Percentiles rank a stretch among this genome's conserved stretches.
These are phyloP conservation scores for Mycena rosella DNA, from an alignment of 768 basidiomycete species.

Conservation along the genomic window DNA sequence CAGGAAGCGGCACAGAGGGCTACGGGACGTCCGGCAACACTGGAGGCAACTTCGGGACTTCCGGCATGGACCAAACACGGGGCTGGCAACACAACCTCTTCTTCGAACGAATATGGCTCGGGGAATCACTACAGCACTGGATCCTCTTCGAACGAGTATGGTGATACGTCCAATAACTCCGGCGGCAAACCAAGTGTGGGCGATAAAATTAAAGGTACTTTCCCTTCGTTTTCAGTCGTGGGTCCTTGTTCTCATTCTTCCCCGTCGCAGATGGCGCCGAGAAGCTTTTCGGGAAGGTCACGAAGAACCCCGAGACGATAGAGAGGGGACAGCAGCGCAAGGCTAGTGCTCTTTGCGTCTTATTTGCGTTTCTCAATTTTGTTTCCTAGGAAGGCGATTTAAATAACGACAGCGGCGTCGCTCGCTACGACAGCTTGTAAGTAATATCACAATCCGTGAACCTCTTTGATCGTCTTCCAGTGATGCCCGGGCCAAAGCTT, in stretches of 20 bases:
- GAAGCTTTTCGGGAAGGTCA: constrained; percentile 18
- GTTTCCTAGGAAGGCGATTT: constrained; percentile 18
- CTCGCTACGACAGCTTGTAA: constrained; percentile 23
- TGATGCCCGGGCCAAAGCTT: constrained; percentile 39
- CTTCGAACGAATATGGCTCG: constrained; percentile 21
- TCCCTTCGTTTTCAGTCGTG: constrained; percentile 22
- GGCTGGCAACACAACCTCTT: constrained; percentile 22
- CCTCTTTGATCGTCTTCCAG: too few relatives aligned
- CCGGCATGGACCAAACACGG: constrained; percentile 6
- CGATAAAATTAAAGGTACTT: constrained; percentile 23
- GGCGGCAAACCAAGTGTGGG: constrained; percentile 23
- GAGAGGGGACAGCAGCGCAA: constrained; percentile 23
- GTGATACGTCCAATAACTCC: constrained; percentile 21
- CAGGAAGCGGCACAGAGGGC: not conserved
- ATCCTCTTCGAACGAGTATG: constrained; percentile 22
- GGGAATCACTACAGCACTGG: constrained; percentile 18
- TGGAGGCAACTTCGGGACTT: not conserved
- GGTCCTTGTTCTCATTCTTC: constrained; percentile 24
- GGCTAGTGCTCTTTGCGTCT: constrained; percentile 22
- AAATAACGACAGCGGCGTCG: constrained; percentile 26
- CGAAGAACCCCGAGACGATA: constrained; percentile 21
- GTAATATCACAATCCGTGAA: constrained; percentile 26
- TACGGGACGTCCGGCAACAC: not conserved
- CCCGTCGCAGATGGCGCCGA: constrained; percentile 17
- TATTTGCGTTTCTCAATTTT: constrained; percentile 23